Percentiles rank a stretch among this genome's conserved stretches.
These are phyloP conservation scores for Mortierella alpina DNA, from an alignment of 192 early-diverging fungal genomes.

Conservation along the genomic window DNA sequence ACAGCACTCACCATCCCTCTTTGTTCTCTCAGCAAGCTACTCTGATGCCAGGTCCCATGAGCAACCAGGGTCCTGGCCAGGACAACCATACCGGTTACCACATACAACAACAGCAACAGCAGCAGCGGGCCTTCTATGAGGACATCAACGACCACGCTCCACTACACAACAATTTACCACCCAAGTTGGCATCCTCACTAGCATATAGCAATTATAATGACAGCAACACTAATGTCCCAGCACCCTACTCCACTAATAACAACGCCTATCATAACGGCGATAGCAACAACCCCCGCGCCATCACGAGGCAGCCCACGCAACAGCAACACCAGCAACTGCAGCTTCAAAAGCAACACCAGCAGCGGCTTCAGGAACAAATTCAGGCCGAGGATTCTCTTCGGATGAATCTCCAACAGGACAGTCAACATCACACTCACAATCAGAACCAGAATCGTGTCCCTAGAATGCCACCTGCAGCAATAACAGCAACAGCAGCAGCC, in stretches of 20 bases:
- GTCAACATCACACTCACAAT: not conserved
- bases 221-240: not conserved
- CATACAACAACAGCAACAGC: slow-evolving; percentile 4
- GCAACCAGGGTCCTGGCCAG: not conserved
- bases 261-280: not conserved
- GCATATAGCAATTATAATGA: not conserved
- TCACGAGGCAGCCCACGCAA: slow-evolving; percentile 1
- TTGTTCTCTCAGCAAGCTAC: slow-evolving; percentile 15
- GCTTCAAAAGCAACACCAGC: slow-evolving; percentile 7
- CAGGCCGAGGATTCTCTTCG: slow-evolving; percentile 21
- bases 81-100: not conserved
- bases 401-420: slow-evolving; percentile 1
- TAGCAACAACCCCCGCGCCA: not conserved
- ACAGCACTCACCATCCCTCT: not conserved
- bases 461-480: not conserved
- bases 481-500: not conserved
- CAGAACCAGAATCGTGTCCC: slow-evolving; percentile 12
- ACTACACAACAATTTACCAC: not conserved
- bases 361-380: slow-evolving; percentile 13
- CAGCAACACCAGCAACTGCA: slow-evolving; percentile 13
- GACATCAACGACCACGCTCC: not conserved
- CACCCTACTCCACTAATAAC: not conserved
- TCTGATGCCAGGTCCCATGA: slow-evolving; percentile 6
- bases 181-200: no score
- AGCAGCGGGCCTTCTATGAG: not conserved